Evolutionary conservation across 192 early-diverging fungal species (phyloP).

Genomic region (Coemansia sp.): DNA sequence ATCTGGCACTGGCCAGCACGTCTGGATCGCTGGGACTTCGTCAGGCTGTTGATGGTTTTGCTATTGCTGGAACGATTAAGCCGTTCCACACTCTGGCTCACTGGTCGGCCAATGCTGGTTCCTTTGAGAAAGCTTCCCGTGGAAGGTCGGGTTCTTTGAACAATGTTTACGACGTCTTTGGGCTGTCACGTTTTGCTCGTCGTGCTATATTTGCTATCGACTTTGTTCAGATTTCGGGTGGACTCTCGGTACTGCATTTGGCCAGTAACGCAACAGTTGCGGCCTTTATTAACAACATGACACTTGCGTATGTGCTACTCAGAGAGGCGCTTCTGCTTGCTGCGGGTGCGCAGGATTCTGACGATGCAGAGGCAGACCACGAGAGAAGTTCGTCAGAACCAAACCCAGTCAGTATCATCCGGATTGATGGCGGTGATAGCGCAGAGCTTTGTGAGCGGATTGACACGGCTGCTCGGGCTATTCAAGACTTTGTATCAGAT

Average conservation of each 20-base stretch:
- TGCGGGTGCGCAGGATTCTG: not conserved
- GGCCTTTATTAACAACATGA: constrained; percentile 18
- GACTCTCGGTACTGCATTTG: not conserved
- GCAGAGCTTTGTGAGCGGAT: constrained; percentile 10
- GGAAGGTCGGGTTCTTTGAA: too few relatives aligned
- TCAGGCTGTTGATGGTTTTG: constrained; percentile 19
- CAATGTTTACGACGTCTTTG: constrained; percentile 15
- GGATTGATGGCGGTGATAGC: constrained; percentile 6
- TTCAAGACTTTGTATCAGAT: constrained; percentile 27
- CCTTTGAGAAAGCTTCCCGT: too few relatives aligned
- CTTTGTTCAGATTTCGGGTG: constrained; percentile 18
- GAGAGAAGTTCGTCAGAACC: not conserved
- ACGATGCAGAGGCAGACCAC: not conserved
- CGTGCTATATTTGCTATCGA: constrained; percentile 33
- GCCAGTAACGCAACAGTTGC: not conserved
- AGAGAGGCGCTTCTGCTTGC: constrained; percentile 26
- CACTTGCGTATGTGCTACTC: constrained; percentile 39
- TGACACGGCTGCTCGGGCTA: constrained; percentile 10
- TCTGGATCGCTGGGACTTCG: constrained; percentile 27
- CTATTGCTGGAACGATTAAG: not conserved
- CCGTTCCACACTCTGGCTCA: constrained; percentile 38
- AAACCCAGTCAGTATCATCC: constrained; percentile 9
- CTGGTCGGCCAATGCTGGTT: constrained; percentile 14
- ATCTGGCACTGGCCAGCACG: constrained; percentile 10
- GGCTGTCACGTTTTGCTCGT: constrained; percentile 33